Evolutionary conservation across 306 rosid genomes (phyloP).

Genomic region (Urtica urens): DNA sequence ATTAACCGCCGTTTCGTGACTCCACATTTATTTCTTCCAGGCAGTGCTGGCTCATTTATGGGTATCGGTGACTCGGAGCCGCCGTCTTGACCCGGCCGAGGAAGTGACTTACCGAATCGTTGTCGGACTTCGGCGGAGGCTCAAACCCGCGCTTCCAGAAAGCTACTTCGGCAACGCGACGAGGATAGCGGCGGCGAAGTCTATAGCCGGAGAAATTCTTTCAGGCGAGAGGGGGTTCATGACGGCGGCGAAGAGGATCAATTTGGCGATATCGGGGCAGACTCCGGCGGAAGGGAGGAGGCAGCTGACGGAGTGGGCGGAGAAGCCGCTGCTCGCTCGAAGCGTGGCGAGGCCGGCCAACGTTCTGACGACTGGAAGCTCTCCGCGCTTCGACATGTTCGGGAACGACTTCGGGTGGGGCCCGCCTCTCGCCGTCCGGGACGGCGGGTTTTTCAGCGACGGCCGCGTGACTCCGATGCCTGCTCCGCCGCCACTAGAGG

Average conservation of each 20-base stretch:
- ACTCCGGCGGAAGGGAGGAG: not conserved
- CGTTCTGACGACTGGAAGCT: slow-evolving; percentile 12
- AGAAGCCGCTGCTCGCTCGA: not conserved
- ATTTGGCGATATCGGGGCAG: not conserved
- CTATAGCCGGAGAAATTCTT: slow-evolving; percentile 14
- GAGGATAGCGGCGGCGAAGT: not conserved
- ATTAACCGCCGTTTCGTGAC: no score
- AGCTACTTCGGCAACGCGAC: slow-evolving; percentile 23
- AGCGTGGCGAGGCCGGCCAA: not conserved
- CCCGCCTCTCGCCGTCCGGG: slow-evolving; percentile 28
- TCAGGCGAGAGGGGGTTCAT: not conserved
- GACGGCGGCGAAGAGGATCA: not conserved
- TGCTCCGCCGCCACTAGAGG: slow-evolving; percentile 47
- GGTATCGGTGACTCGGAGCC: slow-evolving; percentile 14
- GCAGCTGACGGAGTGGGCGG: not conserved
- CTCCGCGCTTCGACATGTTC: slow-evolving; percentile 34
- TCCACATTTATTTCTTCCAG: no score
- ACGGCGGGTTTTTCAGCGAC: slow-evolving; percentile 12
- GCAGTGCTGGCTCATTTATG: slow-evolving; percentile 26
- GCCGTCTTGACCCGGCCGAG: not conserved
- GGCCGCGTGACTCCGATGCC: slow-evolving; percentile 19
- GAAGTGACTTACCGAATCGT: not conserved
- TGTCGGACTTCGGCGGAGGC: slow-evolving; percentile 1
- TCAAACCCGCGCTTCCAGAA: slow-evolving; percentile 14
- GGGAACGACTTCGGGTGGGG: slow-evolving; percentile 42